Conservation (phyloP, 225 moss, liverwort and hornwort species). For the Bryum argenteum region DNA sequence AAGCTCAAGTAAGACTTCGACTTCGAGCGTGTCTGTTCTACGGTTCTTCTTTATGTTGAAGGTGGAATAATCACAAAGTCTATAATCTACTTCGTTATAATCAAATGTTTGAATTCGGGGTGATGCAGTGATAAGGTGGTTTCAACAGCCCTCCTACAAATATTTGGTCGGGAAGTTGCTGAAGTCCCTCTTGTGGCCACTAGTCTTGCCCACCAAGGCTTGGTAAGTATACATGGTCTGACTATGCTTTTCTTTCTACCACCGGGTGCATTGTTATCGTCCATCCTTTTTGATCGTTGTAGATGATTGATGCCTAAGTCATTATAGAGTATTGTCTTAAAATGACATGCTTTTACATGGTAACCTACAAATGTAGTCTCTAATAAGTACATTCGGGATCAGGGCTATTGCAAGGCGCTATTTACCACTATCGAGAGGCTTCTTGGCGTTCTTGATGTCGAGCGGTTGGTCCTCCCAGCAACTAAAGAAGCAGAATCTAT, state of each 20-base stretch:
- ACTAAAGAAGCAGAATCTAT: slow-evolving; percentile 78
- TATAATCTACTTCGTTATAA: too few species aligned
- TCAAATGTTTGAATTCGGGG: slow-evolving; percentile 7
- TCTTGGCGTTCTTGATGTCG: slow-evolving; percentile 71
- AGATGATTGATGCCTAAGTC: background rate
- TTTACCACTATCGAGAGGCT: slow-evolving; percentile 81
- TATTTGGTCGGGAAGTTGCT: slow-evolving; percentile 83
- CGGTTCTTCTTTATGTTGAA: background rate
- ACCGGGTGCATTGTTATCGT: background rate
- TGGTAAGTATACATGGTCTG: slow-evolving; percentile 58
- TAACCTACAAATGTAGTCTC: slow-evolving; percentile 1
- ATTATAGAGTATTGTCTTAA: background rate
- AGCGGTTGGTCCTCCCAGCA: slow-evolving; percentile 74
- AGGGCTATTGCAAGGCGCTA: slow-evolving; percentile 88
- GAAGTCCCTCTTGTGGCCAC: slow-evolving; percentile 89
- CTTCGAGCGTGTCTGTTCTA: slow-evolving; percentile 1
- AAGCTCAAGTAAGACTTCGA: slow-evolving; percentile 75
- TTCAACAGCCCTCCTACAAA: slow-evolving; percentile 78
- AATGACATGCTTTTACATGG: background rate
- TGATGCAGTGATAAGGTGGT: slow-evolving; percentile 87
- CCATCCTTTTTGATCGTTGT: background rate
- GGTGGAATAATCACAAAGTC: too few species aligned
- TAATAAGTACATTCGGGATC: slow-evolving; percentile 31
- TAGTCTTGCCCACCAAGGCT: slow-evolving; percentile 59
- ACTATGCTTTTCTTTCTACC: background rate